Evolutionary conservation across 2,329 filamentous ascomycete species (phyloP), one percentile per base, ranked within the genome.

Genomic region (Plenodomus lindquistii): DNA sequence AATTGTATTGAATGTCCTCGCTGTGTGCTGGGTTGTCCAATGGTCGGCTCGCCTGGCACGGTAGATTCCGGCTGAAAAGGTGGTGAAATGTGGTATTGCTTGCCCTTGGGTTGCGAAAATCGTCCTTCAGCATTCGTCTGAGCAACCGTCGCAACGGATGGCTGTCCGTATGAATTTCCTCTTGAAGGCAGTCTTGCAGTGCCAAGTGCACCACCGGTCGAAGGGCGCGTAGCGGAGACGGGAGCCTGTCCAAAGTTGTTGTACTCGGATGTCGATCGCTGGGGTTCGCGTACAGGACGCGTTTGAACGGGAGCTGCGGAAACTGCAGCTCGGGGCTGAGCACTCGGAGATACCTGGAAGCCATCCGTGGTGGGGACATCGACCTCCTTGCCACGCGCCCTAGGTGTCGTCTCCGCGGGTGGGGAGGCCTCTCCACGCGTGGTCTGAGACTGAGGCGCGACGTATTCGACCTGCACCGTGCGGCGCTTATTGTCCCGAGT

Each of bases 381-480:
- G 34, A 43, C 27, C 15, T 56, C 51, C 52, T 81, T 79, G 55
- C 79, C 79, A 46, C 82, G 77, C 41, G 81, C 78, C 65, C 79
- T 75, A 47, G 81, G 67, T 57, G 73, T 59, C 40, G 70, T 54
- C 44, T 70, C 72, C 17, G 60, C 53, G 40, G 68, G 61, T 18
- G 74, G 71, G 20, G 71, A 73, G 27, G 69, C 55, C 46, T 83
- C 83, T 22, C 88, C 91, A 56, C 93, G 84, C 54, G 87, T 82
- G 0, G 93, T 97, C 66, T 93, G 86, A 5, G 91, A 95, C 20
- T 87, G 86, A 19, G 94, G 94, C 17, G 92, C 89, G 47, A 97
- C 94, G 72, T 99, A 99, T 77, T 99, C 94, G 52, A 99, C 89
- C 75, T 99, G 94, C 0, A 99, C 91, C 0, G 94, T 99, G 62